A percentile compares a stretch with the other conserved stretches of the same genome.
Conservation (phyloP, 805 yeast species). For the Ogataea pini region DNA sequence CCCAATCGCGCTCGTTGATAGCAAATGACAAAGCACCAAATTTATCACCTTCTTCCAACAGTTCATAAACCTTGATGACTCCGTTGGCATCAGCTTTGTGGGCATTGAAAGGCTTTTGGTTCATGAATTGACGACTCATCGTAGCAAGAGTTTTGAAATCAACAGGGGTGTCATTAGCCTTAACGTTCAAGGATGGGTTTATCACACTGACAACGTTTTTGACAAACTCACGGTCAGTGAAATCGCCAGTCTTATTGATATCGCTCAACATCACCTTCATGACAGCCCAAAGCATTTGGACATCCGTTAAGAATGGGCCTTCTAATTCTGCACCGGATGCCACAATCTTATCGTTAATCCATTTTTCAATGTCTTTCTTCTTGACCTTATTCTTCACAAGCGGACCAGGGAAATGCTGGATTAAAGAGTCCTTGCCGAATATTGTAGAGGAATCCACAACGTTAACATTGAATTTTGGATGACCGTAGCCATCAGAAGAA, state of each 20-base stretch:
- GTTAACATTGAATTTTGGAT: conserved; percentile 36
- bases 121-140: conserved; percentile 11
- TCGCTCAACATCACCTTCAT: conserved; percentile 27
- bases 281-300: conserved; percentile 32
- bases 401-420: conserved; percentile 68
- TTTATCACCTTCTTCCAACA: conserved; percentile 62
- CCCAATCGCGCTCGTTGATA: conserved; percentile 67
- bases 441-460: conserved; percentile 38
- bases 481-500: conserved; percentile 38
- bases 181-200: conserved; percentile 41
- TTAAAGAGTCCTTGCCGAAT: conserved; percentile 48
- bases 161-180: conserved; percentile 10
- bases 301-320: conserved; percentile 21
- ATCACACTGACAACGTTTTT: conserved; percentile 39
- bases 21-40: conserved; percentile 66
- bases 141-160: conserved; percentile 24
- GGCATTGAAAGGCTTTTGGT: conserved; percentile 27
- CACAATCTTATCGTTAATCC: conserved; percentile 49
- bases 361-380: conserved; percentile 66
- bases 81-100: conserved; percentile 25
- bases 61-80: conserved; percentile 34
- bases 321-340: conserved; percentile 20
- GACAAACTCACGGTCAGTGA: conserved; percentile 30
- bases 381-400: conserved; percentile 56
- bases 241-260: conserved; percentile 31